Base-by-base conservation (phyloP, 2,329 filamentous ascomycete species). In the Botrytis sinoallii region DNA sequence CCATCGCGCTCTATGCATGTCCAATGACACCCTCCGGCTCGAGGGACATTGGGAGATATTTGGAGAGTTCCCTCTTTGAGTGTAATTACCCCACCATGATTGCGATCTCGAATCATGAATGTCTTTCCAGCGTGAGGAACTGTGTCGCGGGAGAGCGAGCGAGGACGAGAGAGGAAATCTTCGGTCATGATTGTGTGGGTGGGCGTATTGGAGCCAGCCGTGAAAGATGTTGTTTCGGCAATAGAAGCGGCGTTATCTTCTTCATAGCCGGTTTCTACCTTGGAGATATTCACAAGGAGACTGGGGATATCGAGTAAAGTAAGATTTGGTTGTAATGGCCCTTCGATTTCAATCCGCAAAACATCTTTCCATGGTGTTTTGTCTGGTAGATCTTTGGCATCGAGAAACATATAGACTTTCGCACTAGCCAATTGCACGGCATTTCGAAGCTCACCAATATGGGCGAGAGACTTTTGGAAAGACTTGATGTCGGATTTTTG, bases 281-380 rank as follows among this genome's bases (percentile, higher is more conserved):
- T 60, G 25, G 55, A 35, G 18, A 61, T 61, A 7, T 74, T 76
- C 46, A 12, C 20, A 32, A 60, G 46, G 40, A 48, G 48, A 35
- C 57, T 61, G 52, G 70, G 72, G 16, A 73, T 29, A 35, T 73
- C 66, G 25, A 71, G 67, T 35, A 73, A 52, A 29, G 72, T 64
- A n/a, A 73, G 66, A 4, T 73, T 35, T 25, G 67, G 67, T 22
- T 64, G 55, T 6, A 44, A 60, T 14, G 72, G 72, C 1, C 72
- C 72, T 64, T 70, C 38, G 10, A 73, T 48, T 61, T 73, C 72
- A 60, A 73, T 65, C 32, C 72, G 16, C 4, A 73, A 25, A 40
- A 55, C 61, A 59, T 73, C 72, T 64, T 73, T 73, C n/a, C 55
- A 55, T 2, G 29, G 59, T 10, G 38, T 4, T 40, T 70, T 70